Evolutionary conservation across 176 grass and related monocot species (phyloP).

Genomic region (Chrysopogon serrulatus): DNA sequence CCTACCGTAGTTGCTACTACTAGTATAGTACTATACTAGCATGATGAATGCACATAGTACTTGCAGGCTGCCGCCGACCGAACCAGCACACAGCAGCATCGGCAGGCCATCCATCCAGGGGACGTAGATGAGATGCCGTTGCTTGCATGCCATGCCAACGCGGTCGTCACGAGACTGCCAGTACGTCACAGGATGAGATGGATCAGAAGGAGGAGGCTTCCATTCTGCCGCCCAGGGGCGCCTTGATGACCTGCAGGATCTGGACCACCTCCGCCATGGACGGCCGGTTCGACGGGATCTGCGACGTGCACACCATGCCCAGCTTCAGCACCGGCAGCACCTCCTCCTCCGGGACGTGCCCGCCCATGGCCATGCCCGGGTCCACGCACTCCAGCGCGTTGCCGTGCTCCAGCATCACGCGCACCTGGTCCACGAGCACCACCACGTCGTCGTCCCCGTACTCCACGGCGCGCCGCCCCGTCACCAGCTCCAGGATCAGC

Average conservation of each 20-base stretch:
- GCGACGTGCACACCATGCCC: slow-evolving; percentile 90
- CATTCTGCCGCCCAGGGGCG: slow-evolving; percentile 52
- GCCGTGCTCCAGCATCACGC: slow-evolving; percentile 58
- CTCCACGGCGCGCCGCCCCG: slow-evolving; percentile 53
- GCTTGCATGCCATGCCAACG: neutral
- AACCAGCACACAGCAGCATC: neutral
- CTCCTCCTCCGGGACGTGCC: slow-evolving; percentile 82
- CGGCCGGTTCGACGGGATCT: slow-evolving; percentile 84
- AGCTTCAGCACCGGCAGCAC: slow-evolving; percentile 71
- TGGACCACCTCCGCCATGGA: slow-evolving; percentile 96
- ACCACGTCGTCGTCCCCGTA: slow-evolving; percentile 84
- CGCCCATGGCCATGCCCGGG: slow-evolving; percentile 50
- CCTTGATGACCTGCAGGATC: slow-evolving; percentile 93
- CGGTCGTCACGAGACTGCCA: neutral
- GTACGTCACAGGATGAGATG: slow-evolving; percentile 31
- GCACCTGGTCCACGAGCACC: slow-evolving; percentile 71
- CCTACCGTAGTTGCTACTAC: neutral
- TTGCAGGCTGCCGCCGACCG: neutral
- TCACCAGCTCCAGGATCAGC: slow-evolving; percentile 83
- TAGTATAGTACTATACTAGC: neutral
- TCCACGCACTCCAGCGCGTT: slow-evolving; percentile 76
- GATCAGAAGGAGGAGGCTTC: neutral
- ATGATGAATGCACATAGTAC: neutral
- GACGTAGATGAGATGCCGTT: neutral
- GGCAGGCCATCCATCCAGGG: neutral